Base-by-base conservation (phyloP, 1,284 basidiomycete species). In the Wolfiporia cocos region DNA sequence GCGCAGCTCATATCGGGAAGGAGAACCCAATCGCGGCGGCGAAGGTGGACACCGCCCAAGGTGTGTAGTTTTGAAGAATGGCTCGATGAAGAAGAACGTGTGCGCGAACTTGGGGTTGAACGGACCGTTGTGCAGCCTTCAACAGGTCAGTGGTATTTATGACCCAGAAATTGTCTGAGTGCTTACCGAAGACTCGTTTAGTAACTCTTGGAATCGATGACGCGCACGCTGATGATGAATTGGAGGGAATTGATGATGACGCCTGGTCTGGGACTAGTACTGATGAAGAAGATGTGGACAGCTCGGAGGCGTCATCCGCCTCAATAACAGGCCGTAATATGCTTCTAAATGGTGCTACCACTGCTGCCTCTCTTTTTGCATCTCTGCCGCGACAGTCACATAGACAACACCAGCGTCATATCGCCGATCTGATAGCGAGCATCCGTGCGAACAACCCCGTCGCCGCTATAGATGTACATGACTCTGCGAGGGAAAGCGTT, bases 41-140 rank as follows among this genome's bases (percentile, higher is more conserved):
- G 45, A 29, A 34, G 38, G 34, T 61, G 59, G 59, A 46, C 42
- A n/a, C 51, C 57, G 7, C 59, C 59, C 5, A 35, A 46, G 14
- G 49, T 47, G 2, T 41, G 48, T 33, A 42, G 43, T 5, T 47
- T 61, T 33, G 32, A 31, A 18, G 46, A 53, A 7, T 61, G 59
- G 59, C 29, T 61, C 5, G 46, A 49, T 6, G 44, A 49, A 5
- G 54, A 59, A 39, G 59, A 61, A 39, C 42, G 20, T 10, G 48
- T 41, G 14, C 46, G 35, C 5, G 30, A 19, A 15, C 28, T 35
- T 9, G 49, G 51, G 7, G 26, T 48, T 2, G 38, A 47, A 14
- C 14, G 37, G 17, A 3, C 37, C n/a, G n/a, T n/a, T n/a, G n/a
- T n/a, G 28, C 24, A 39, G 28, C 9, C 30, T 5, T 6, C 31